These are phyloP conservation scores for Apium graveolens DNA, from an alignment of 129 eudicot genomes.

Conservation along the genomic window DNA sequence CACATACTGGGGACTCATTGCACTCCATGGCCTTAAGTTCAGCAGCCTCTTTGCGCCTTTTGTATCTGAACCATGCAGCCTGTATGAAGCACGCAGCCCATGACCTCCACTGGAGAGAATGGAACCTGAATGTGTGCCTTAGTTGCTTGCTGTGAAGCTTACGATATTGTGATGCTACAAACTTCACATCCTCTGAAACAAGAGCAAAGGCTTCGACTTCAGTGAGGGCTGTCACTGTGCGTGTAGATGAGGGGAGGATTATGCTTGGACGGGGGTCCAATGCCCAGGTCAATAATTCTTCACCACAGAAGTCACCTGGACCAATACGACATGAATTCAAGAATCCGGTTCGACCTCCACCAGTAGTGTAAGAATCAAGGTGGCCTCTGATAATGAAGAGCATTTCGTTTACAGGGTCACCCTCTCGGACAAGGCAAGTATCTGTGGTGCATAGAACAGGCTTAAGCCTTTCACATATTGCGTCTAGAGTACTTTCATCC, in stretches of 20 bases:
- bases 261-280: constrained; percentile 47
- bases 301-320: constrained; percentile 79
- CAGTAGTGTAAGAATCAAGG: constrained; percentile 71
- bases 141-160: constrained; percentile 62
- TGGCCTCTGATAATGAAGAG: constrained; percentile 62
- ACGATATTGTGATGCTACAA: constrained; percentile 55
- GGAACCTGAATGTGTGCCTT: constrained; percentile 55
- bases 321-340: constrained; percentile 51
- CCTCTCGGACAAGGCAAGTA: constrained; percentile 58
- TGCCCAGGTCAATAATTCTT: constrained; percentile 74
- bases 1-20: background rate
- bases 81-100: constrained; percentile 90
- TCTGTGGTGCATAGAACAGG: constrained; percentile 44
- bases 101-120: constrained; percentile 86
- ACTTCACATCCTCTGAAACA: constrained; percentile 47
- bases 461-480: constrained; percentile 57
- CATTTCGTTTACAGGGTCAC: constrained; percentile 68
- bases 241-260: constrained; percentile 64
- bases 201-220: constrained; percentile 83
- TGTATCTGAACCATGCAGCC: constrained; percentile 58
- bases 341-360: constrained; percentile 64
- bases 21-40: constrained; percentile 38
- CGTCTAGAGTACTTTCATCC: constrained; percentile 69
- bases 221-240: constrained; percentile 46
- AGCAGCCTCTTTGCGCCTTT: constrained; percentile 32